phyloP scores from a whole-genome alignment of 2,329 filamentous ascomycete genomes.

The Coniella vitis region DNA sequence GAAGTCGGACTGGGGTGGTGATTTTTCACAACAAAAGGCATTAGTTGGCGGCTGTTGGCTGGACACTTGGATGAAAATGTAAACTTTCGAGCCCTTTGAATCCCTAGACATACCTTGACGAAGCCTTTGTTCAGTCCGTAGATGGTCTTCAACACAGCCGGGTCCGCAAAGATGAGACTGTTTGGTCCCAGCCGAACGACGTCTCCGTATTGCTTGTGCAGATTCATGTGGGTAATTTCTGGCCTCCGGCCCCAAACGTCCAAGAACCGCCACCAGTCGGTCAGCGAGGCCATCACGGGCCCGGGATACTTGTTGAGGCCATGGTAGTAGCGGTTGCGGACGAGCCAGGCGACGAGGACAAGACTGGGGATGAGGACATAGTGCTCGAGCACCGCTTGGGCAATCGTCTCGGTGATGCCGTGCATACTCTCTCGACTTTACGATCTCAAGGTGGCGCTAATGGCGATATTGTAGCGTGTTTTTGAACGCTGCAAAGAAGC shows the following conservation, averaged over 20 bases:
- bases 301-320: constrained; percentile 68
- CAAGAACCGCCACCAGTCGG: constrained; percentile 68
- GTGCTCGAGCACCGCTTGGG: constrained; percentile 32
- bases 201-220: constrained; percentile 36
- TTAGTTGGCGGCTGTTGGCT: too few relatives aligned
- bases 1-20: constrained; percentile 57
- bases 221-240: constrained; percentile 58
- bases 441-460: too few relatives aligned
- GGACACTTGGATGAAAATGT: too few relatives aligned
- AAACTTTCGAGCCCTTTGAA: too few relatives aligned
- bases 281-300: constrained; percentile 58
- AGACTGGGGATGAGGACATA: constrained; percentile 34
- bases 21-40: too few relatives aligned
- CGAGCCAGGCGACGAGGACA: constrained; percentile 33
- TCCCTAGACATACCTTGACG: constrained; percentile 55
- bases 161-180: constrained; percentile 29
- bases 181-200: constrained; percentile 33
- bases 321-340: constrained; percentile 43
- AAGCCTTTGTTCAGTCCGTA: constrained; percentile 81
- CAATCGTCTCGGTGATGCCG: constrained; percentile 27
- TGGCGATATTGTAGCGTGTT: too few relatives aligned
- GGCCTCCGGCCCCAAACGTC: constrained; percentile 60
- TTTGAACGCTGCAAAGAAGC: too few relatives aligned
- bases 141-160: constrained; percentile 11
- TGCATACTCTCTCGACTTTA: constrained; percentile 12